Conservation (phyloP, 352 stramenopile species). For the Pseudoperonospora humuli region DNA sequence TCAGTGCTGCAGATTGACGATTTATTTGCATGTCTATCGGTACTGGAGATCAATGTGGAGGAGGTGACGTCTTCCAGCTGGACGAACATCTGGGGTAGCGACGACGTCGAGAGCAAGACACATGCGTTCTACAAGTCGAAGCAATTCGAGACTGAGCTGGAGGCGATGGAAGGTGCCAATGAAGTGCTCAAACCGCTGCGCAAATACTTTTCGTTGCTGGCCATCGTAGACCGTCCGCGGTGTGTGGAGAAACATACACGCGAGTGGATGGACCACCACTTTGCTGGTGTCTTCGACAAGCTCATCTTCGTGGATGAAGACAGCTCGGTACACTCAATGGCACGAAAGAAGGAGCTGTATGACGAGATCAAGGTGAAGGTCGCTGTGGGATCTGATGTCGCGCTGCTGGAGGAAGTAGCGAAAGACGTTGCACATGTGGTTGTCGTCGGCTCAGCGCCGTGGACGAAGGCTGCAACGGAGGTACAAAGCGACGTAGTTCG, state of each 20-base stretch:
- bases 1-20: too few relatives aligned
- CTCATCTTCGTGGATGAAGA: slow-evolving; percentile 58
- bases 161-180: slow-evolving; percentile 15
- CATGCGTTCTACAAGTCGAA: slow-evolving; percentile 43
- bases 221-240: slow-evolving; percentile 49
- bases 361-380: slow-evolving; percentile 61
- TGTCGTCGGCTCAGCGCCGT: slow-evolving; percentile 46
- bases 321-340: slow-evolving; percentile 22
- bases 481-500: slow-evolving; percentile 10
- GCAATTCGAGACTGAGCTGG: slow-evolving; percentile 32
- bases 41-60: too few relatives aligned
- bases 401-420: slow-evolving; percentile 18
- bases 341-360: slow-evolving; percentile 55
- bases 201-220: slow-evolving; percentile 52
- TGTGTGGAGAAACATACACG: slow-evolving; percentile 51
- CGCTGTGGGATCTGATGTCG: slow-evolving; percentile 33
- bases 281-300: slow-evolving; percentile 61
- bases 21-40: too few relatives aligned
- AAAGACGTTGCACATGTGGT: slow-evolving; percentile 26
- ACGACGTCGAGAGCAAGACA: slow-evolving; percentile 23
- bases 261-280: slow-evolving; percentile 64
- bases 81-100: slow-evolving; percentile 24
- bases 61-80: slow-evolving; percentile 18
- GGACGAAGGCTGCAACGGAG: slow-evolving; percentile 13
- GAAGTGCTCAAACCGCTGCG: slow-evolving; percentile 50